Base-by-base conservation (phyloP, 2,329 filamentous ascomycete genomes). In the Pseudogymnoascus sp. region DNA sequence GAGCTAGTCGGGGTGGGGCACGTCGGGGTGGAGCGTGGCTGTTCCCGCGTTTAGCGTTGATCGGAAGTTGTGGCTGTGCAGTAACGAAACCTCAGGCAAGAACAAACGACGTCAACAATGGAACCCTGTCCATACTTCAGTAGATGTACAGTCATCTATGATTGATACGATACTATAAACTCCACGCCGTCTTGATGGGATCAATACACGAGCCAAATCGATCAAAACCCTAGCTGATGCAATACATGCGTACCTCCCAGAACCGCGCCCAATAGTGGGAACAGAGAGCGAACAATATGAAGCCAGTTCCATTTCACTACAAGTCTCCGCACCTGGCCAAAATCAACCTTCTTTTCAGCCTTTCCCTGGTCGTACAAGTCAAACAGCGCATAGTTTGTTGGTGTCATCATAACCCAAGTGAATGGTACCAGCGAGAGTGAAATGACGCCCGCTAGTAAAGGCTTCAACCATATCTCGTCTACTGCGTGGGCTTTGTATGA, bases 341-440 rank as follows among this genome's bases (percentile, higher is more conserved):
- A 50, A 7, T 59, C 63, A 16, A 40, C 31, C 26, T 59, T 26
- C 19, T 59, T 59, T 19, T 28, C 43, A 2, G 37, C 63, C 33
- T 35, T 35, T 35, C 33, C 33, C 35, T 50, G 43, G 1, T 59
- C 64, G 50, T 72, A 64, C 38, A 72, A 56, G 26, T 64, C 37
- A 62, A 74, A 74, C 26, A 74, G 64, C 33, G 26, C 60, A 61
- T 75, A 69, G 63, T 77, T 77, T 7, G 74, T 76, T 1, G 74
- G 72, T 22, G 62, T 67, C 73, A 77, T 76, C n/a, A 72, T 63
- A 8, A 73, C 33, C 74, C 71, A 75, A 2, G 75, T 77, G 62
- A 76, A 77, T 0, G 75, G 75, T n/a, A 76, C 66, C 64, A 77
- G 75, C 50, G 53, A 43, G 7, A 76, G 50, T 4, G 75, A 75